A percentile compares a stretch with the other conserved stretches of the same genome.
phyloP scores from a whole-genome alignment of 2,329 filamentous ascomycete species.

The Fusarium luffae region DNA sequence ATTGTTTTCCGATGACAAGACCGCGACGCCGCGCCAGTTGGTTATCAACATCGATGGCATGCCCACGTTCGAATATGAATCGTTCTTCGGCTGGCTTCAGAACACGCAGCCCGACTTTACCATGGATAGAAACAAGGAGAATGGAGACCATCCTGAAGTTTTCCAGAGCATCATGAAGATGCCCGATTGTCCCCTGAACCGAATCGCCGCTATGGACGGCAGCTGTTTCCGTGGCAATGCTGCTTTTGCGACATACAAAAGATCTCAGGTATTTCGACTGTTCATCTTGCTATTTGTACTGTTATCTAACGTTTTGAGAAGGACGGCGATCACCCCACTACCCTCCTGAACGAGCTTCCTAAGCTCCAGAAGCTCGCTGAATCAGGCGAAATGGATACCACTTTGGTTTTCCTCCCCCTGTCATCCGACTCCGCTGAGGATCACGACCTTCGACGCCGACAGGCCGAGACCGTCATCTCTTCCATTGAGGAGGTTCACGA shows the following conservation, averaged over 20 bases:
- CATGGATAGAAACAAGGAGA: constrained; percentile 57
- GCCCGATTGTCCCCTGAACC: constrained; percentile 53
- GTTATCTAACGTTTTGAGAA: constrained; percentile 45
- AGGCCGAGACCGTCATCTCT: constrained; percentile 60
- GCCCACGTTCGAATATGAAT: constrained; percentile 57
- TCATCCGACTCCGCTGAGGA: constrained; percentile 53
- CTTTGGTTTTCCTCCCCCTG: constrained; percentile 66
- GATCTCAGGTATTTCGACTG: constrained; percentile 53
- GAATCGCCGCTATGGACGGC: constrained; percentile 56
- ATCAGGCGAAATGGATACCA: constrained; percentile 65
- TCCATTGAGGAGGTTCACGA: constrained; percentile 47
- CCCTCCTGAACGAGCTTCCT: constrained; percentile 58
- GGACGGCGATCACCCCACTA: constrained; percentile 56
- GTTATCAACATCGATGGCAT: constrained; percentile 70
- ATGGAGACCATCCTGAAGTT: constrained; percentile 57
- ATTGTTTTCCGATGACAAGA: constrained; percentile 59
- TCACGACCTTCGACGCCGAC: constrained; percentile 60
- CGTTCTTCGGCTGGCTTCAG: constrained; percentile 53
- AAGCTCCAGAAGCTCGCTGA: constrained; percentile 59
- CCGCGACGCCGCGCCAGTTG: constrained; percentile 62
- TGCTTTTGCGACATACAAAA: constrained; percentile 58
- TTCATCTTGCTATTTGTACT: no score
- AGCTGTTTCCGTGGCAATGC: constrained; percentile 59
- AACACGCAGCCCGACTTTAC: constrained; percentile 59
- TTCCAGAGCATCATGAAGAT: constrained; percentile 52